phyloP scores from a whole-genome alignment of 805 yeast genomes.

The Yarrowia alimentaria region DNA sequence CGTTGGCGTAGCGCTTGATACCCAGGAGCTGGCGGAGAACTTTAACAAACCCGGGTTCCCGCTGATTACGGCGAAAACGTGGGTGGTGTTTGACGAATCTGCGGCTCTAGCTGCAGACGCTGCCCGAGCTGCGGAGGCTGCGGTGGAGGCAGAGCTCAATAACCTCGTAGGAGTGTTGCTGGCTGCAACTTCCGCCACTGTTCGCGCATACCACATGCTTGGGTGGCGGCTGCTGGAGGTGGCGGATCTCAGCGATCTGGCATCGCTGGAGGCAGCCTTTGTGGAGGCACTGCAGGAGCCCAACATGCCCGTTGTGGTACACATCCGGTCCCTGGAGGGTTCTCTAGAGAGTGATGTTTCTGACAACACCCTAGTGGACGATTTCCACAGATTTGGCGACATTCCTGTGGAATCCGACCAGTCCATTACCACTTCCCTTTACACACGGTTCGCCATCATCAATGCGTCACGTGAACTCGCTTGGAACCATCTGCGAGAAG shows the following conservation, averaged over 20 bases:
- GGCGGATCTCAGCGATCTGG: slow-evolving; percentile 7
- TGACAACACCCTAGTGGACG: slow-evolving; percentile 17
- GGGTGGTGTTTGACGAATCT: slow-evolving; percentile 19
- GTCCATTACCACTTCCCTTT: slow-evolving; percentile 1
- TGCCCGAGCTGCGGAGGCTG: slow-evolving; percentile 13
- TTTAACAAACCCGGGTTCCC: slow-evolving; percentile 22
- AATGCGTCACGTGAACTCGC: slow-evolving; percentile 21
- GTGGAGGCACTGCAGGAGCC: slow-evolving; percentile 22
- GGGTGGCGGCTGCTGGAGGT: slow-evolving; percentile 26
- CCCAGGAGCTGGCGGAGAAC: slow-evolving; percentile 16
- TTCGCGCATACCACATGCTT: slow-evolving; percentile 1
- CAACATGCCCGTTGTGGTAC: slow-evolving; percentile 6
- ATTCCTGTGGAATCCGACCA: slow-evolving; percentile 2
- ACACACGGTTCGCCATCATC: slow-evolving; percentile 15
- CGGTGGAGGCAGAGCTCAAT: slow-evolving; percentile 12
- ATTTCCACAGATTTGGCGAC: slow-evolving; percentile 12
- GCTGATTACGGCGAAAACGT: slow-evolving; percentile 12
- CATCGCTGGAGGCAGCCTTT: slow-evolving; percentile 1
- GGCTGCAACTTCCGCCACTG: background rate
- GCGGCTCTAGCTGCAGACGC: slow-evolving; percentile 2
- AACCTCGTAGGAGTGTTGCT: slow-evolving; percentile 3
- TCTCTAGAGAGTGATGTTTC: slow-evolving; percentile 9
- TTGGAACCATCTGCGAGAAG: slow-evolving; percentile 23
- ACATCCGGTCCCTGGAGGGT: slow-evolving; percentile 6
- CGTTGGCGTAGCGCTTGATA: slow-evolving; percentile 24